Evolutionary conservation across 805 yeast species (phyloP).

Genomic region (Sugiyamaella smithiae): DNA sequence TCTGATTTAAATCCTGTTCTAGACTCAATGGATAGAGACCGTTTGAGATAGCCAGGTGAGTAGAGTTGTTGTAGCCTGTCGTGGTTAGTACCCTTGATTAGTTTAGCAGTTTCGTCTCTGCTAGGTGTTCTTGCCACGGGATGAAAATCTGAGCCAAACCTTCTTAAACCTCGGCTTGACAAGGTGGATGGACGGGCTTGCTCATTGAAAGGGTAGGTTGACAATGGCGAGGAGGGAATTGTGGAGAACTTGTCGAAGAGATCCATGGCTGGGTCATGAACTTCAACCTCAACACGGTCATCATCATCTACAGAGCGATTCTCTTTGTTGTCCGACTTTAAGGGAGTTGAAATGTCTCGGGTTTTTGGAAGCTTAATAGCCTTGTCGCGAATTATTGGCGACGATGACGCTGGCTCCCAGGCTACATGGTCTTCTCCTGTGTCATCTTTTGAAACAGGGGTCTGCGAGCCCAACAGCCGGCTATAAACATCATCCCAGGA

Average conservation of each 20-base stretch:
- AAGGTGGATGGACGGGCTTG: background rate
- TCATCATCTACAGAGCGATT: background rate
- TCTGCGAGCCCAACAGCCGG: background rate
- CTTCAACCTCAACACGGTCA: background rate
- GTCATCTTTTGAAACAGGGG: constrained; percentile 6
- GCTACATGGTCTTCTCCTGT: constrained; percentile 10
- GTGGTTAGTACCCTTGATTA: background rate
- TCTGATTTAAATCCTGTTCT: background rate
- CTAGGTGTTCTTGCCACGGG: background rate
- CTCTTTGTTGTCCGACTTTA: background rate
- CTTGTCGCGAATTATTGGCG: background rate
- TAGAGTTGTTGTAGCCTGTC: constrained; percentile 13
- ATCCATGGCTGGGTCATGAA: constrained; percentile 24
- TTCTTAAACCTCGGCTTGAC: background rate
- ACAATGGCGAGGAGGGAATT: constrained; percentile 18
- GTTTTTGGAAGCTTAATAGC: background rate
- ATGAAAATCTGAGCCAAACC: constrained; percentile 11
- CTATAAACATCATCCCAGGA: constrained; percentile 1
- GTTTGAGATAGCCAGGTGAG: constrained; percentile 23
- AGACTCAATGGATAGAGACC: constrained; percentile 12
- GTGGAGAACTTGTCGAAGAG: constrained; percentile 22
- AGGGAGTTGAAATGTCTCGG: background rate
- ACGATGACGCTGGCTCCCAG: constrained; percentile 19
- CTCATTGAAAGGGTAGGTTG: constrained; percentile 21
- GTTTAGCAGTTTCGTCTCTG: constrained; percentile 2